These are phyloP conservation scores for Diaporthe helianthi DNA, from an alignment of 2,329 filamentous ascomycete genomes.

Conservation along the genomic window DNA sequence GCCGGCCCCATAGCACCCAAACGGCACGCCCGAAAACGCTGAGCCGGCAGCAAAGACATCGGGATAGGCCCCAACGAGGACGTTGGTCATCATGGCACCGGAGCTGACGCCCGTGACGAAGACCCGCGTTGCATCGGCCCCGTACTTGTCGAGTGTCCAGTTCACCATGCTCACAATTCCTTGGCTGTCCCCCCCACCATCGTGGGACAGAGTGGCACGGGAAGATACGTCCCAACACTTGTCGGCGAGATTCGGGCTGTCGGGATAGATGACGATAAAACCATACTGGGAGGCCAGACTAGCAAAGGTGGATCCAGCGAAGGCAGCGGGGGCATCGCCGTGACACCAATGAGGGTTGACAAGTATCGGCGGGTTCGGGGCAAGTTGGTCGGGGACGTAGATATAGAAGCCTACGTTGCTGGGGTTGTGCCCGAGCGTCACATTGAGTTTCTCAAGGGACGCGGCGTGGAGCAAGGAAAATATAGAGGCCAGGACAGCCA, in stretches of 20 bases:
- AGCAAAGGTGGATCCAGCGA: slow-evolving; percentile 59
- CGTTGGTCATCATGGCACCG: slow-evolving; percentile 64
- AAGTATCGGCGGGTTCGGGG: slow-evolving; percentile 56
- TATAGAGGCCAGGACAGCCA: slow-evolving; percentile 6
- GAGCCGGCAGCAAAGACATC: slow-evolving; percentile 59
- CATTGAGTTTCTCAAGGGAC: slow-evolving; percentile 39
- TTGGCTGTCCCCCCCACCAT: slow-evolving; percentile 58
- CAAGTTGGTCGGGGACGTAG: slow-evolving; percentile 52
- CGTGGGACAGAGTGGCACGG: slow-evolving; percentile 53
- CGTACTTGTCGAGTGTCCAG: slow-evolving; percentile 55
- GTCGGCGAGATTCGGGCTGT: slow-evolving; percentile 47
- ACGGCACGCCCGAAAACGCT: slow-evolving; percentile 51
- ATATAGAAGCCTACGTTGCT: slow-evolving; percentile 61
- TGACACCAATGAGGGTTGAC: slow-evolving; percentile 66
- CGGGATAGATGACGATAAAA: slow-evolving; percentile 57
- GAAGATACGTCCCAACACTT: slow-evolving; percentile 68
- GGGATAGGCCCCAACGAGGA: slow-evolving; percentile 58
- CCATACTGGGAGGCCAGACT: slow-evolving; percentile 59
- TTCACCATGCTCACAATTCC: slow-evolving; percentile 61
- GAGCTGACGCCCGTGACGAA: slow-evolving; percentile 59
- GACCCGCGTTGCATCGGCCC: slow-evolving; percentile 53
- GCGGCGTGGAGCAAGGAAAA: slow-evolving; percentile 34
- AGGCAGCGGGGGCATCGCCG: slow-evolving; percentile 58
- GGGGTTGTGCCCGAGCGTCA: slow-evolving; percentile 54
- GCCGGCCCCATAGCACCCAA: slow-evolving; percentile 56